Base-by-base conservation (phyloP, 2,329 filamentous ascomycete species). In the Calonectria pseudoreteaudii region DNA sequence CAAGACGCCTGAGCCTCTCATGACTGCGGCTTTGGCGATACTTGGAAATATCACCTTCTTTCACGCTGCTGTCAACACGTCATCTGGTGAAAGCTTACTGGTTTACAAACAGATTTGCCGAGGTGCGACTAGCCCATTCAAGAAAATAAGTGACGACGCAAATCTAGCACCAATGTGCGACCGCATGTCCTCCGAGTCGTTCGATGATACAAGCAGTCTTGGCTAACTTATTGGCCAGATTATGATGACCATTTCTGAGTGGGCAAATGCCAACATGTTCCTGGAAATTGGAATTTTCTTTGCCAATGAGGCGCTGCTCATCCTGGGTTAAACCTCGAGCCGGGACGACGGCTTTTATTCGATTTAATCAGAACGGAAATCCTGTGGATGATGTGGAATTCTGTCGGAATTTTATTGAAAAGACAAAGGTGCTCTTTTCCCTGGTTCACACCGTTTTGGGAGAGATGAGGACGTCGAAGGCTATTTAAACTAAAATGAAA, bases 281-380 rank as follows among this genome's bases (percentile, higher is more conserved):
- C 70, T 79, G 3, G 70, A 77, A 34, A 62, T 77, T 4, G 65
- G 38, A n/a, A 76, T 74, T 52, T 73, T 70, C 49, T 38, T 70
- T 79, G 71, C 75, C 8, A 78, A 79, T 1, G 71, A 79, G 30
- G 67, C 73, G 0, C 53, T 71, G 26, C 47, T 72, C n/a, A n/a
- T n/a, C n/a, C n/a, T n/a, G n/a, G n/a, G n/a, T n/a, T n/a, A n/a
- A n/a, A n/a, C n/a, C n/a, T n/a, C n/a, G n/a, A n/a, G n/a, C n/a
- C n/a, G n/a, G n/a, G n/a, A n/a, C n/a, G n/a, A n/a, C n/a, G n/a
- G n/a, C n/a, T n/a, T n/a, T n/a, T n/a, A n/a, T n/a, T n/a, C n/a
- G n/a, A n/a, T n/a, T n/a, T n/a, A n/a, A n/a, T n/a, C n/a, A n/a
- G n/a, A n/a, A n/a, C n/a, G n/a, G n/a, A n/a, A n/a, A n/a, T n/a